These are phyloP conservation scores for Exophiala oligosperma DNA, from an alignment of 2,329 filamentous ascomycete genomes.

Conservation along the genomic window DNA sequence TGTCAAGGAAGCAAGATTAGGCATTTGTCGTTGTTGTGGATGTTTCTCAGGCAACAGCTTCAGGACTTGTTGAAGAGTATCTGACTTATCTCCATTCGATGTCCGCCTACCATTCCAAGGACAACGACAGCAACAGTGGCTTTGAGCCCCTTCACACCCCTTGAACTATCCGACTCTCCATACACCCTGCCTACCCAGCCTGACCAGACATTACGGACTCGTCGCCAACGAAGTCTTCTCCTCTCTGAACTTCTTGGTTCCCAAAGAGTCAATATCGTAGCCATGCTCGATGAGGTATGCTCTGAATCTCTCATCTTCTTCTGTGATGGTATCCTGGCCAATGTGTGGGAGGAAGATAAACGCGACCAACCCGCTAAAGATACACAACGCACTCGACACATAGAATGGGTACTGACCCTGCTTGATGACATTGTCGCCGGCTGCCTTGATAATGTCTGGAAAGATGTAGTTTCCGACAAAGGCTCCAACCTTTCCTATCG, in stretches of 20 bases:
- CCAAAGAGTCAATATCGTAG: slow-evolving; percentile 68
- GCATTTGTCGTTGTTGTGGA: too few species aligned
- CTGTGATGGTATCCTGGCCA: slow-evolving; percentile 72
- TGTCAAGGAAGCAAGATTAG: too few species aligned
- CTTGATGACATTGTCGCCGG: slow-evolving; percentile 56
- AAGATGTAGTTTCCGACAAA: slow-evolving; percentile 86
- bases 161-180: too few species aligned
- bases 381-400: slow-evolving; percentile 73
- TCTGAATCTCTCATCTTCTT: slow-evolving; percentile 75
- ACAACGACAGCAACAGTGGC: too few species aligned
- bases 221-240: neutral
- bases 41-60: too few species aligned
- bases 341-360: slow-evolving; percentile 73
- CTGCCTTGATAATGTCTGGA: slow-evolving; percentile 61
- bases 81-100: too few species aligned
- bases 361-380: slow-evolving; percentile 69
- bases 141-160: too few species aligned
- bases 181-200: too few species aligned
- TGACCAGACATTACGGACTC: too few species aligned
- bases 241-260: slow-evolving; percentile 34
- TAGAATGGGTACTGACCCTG: slow-evolving; percentile 86
- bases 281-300: slow-evolving; percentile 71
- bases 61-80: too few species aligned
- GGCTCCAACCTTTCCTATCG: slow-evolving; percentile 55
- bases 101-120: too few species aligned